A percentile compares a stretch with the other conserved stretches of the same genome.
These are phyloP conservation scores for Gnetum montanum DNA, from an alignment of 75 land plant species.

Conservation along the genomic window DNA sequence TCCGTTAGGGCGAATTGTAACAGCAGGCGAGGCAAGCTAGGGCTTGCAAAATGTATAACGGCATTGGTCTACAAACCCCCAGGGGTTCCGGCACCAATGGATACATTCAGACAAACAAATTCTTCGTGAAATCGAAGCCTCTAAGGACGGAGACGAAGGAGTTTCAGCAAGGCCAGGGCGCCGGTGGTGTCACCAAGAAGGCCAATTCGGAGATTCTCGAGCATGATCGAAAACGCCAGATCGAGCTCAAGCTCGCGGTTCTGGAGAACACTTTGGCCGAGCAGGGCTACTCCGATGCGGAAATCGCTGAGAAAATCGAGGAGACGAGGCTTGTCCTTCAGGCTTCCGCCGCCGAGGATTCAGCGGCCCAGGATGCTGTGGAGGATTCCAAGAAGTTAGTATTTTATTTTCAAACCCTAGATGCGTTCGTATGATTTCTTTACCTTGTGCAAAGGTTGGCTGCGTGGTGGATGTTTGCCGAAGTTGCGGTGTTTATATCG, in stretches of 20 bases:
- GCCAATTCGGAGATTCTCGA: conserved; percentile 92
- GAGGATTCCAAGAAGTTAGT: conserved; percentile 12
- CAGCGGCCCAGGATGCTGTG: conserved; percentile 8
- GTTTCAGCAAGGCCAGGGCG: conserved; percentile 61
- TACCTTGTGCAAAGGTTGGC: background rate
- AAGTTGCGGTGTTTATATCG: conserved; percentile 1
- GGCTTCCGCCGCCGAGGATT: conserved; percentile 19
- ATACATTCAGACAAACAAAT: conserved; percentile 87
- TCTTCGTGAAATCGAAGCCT: conserved; percentile 65
- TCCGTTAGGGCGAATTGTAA: no score
- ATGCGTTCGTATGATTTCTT: background rate
- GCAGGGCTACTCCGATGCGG: conserved; percentile 79
- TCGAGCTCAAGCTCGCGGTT: conserved; percentile 67
- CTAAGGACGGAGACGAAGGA: conserved; percentile 24
- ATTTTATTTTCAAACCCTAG: background rate
- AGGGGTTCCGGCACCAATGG: conserved; percentile 98
- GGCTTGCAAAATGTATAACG: conserved; percentile 72
- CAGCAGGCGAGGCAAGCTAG: background rate
- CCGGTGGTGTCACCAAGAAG: conserved; percentile 65
- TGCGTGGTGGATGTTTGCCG: background rate
- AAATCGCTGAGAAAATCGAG: conserved; percentile 56
- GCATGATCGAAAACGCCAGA: conserved; percentile 87
- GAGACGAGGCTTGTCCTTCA: conserved; percentile 57
- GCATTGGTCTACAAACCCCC: conserved; percentile 87
- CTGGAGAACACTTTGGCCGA: conserved; percentile 81